Base-by-base conservation (phyloP, 31 red algal genomes). In the Asparagopsis taxiformis region DNA sequence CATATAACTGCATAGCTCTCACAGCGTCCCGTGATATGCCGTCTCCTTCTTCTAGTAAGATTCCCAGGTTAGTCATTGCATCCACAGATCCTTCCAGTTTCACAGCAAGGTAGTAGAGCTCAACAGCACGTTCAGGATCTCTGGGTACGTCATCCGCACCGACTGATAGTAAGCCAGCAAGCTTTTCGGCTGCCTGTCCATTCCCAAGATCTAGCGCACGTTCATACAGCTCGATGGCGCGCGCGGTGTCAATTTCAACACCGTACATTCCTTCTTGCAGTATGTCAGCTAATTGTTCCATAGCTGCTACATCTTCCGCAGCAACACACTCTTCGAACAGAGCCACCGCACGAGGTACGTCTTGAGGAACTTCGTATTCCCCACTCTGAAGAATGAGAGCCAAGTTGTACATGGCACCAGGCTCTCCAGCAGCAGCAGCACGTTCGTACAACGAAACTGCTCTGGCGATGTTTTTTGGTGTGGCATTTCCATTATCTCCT, bases 401-500 rank as follows among this genome's bases (percentile, higher is more conserved):
- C 10, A 70, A 26, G 17, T 52, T 52, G 16, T 25, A 23, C 26
- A 49, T 51, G 0, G 66, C 66, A 11, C 8, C 10, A 11, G 35
- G 16, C 3, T 26, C 54, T 30, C 41, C 66, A 15, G n/a, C 49
- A 9, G 51, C 36, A 30, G 31, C 31, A 17, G 66, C 66, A 1
- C 4, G 51, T 31, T 52, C 23, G 43, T 53, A 70, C 43, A 70
- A 33, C 26, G n/a, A 1, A 5, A 4, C 66, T 28, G 43, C 66
- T 31, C 66, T 9, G 2, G 38, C 8, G 3, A 8, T n/a, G 37
- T 70, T 31, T 7, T 29, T 51, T 1, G 23, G 21, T 33, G 54
- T 25, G 16, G n/a, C n/a, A n/a, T n/a, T n/a, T n/a, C 49, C 44
- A 1, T 28, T 26, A 11, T 2, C 41, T n/a, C 66, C 66, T 28